A percentile compares a stretch with the other conserved stretches of the same genome.
Evolutionary conservation across 176 grass and related monocot genomes (phyloP).

Genomic region (Bolboschoenus planiculmis): DNA sequence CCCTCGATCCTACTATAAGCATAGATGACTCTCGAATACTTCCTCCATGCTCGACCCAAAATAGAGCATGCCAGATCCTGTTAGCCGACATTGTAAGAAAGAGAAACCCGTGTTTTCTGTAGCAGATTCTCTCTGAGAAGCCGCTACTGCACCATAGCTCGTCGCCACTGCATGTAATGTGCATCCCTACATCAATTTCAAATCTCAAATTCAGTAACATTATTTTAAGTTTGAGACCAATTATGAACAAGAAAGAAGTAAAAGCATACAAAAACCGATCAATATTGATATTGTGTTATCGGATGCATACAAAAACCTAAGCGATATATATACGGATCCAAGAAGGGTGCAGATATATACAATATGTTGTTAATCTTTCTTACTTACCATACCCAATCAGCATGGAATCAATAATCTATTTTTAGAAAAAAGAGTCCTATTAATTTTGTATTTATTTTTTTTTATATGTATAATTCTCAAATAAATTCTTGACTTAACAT

Average conservation of each 20-base stretch:
- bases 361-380: no score
- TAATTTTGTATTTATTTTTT: no score
- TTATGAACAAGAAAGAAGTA: background rate
- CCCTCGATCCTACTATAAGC: conserved; percentile 55
- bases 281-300: no score
- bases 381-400: no score
- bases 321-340: no score
- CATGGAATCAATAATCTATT: no score
- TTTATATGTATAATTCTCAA: no score
- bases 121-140: conserved; percentile 68
- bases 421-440: no score
- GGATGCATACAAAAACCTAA: no score
- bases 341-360: no score
- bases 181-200: conserved; percentile 38
- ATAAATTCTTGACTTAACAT: no score
- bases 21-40: conserved; percentile 65
- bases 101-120: conserved; percentile 69
- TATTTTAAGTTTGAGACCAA: background rate
- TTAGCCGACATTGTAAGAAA: conserved; percentile 52
- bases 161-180: conserved; percentile 46
- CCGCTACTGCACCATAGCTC: conserved; percentile 74
- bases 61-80: conserved; percentile 64
- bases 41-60: conserved; percentile 74
- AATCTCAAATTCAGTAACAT: background rate
- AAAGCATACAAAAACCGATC: background rate